These are phyloP conservation scores for Syzygium jambos DNA, from an alignment of 345 rosid genomes.

Conservation along the genomic window DNA sequence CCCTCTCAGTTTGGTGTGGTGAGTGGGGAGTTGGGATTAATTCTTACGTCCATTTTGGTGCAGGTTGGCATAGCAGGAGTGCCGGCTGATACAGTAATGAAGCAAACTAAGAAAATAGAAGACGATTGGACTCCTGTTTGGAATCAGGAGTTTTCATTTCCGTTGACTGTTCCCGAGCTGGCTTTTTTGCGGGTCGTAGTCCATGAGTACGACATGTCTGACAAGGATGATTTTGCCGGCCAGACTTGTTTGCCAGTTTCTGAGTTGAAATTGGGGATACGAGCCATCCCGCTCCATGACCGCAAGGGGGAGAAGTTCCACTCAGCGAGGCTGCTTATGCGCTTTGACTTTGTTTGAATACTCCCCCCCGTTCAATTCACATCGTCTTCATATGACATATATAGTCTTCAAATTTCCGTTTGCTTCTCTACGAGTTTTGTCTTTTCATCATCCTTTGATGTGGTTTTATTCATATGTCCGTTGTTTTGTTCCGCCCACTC, in stretches of 20 bases:
- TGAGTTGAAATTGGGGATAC: conserved; percentile 42
- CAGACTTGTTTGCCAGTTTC: conserved; percentile 53
- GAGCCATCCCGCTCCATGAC: conserved; percentile 42
- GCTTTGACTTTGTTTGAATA: conserved; percentile 19
- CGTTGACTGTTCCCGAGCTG: conserved; percentile 34
- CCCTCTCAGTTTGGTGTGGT: background rate
- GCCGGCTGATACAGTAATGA: conserved; percentile 17
- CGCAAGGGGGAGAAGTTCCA: conserved; percentile 26
- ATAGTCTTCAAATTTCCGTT: background rate
- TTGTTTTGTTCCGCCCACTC: background rate
- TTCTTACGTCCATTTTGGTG: background rate
- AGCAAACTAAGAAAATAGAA: conserved; percentile 14
- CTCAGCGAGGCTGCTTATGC: conserved; percentile 47
- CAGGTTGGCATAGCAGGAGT: conserved; percentile 56
- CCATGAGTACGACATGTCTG: conserved; percentile 41
- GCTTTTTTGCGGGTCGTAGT: conserved; percentile 38
- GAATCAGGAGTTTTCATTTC: conserved; percentile 38
- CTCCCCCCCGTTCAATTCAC: background rate
- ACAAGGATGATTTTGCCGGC: conserved; percentile 41
- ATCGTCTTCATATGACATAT: background rate
- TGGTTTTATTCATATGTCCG: background rate
- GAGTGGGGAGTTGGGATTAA: background rate
- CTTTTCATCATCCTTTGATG: background rate
- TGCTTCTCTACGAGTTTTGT: background rate
- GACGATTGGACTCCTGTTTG: conserved; percentile 40